Evolutionary conservation across 2,329 filamentous ascomycete species (phyloP).

Genomic region (Diaporthe vexans): DNA sequence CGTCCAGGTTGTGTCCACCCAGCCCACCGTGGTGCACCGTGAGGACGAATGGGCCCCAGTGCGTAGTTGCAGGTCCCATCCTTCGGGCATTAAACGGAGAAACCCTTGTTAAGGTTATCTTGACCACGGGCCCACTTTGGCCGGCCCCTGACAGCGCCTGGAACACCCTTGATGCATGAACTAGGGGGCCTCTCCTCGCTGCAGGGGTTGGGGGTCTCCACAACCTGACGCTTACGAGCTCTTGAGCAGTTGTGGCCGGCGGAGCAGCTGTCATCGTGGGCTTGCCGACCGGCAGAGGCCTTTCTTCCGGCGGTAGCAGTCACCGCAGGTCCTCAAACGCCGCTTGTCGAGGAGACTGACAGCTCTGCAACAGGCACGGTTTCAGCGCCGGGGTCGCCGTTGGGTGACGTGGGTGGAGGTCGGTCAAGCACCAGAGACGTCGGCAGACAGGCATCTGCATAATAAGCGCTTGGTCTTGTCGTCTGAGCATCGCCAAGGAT

Average conservation of each 20-base stretch:
- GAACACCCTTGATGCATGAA: constrained; percentile 30
- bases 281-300: constrained; percentile 31
- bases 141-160: constrained; percentile 21
- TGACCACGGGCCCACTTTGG: constrained; percentile 5
- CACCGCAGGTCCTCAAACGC: constrained; percentile 39
- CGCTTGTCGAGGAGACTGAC: constrained; percentile 31
- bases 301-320: constrained; percentile 13
- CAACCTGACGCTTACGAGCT: constrained; percentile 10
- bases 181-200: background rate
- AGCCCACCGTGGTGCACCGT: no score
- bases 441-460: constrained; percentile 32
- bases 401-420: constrained; percentile 30
- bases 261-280: constrained; percentile 24
- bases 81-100: constrained; percentile 26
- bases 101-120: constrained; percentile 40
- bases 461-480: constrained; percentile 17
- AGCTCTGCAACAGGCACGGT: constrained; percentile 39
- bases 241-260: constrained; percentile 17
- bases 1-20: background rate
- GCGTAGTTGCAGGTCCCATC: constrained; percentile 3
- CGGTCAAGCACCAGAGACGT: constrained; percentile 26
- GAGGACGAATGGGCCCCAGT: background rate
- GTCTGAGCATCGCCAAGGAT: constrained; percentile 24
- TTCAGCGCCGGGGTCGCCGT: constrained; percentile 37
- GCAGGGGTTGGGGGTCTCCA: constrained; percentile 20